These are phyloP conservation scores for Aristolochia contorta DNA, from an alignment of 164 flowering plant species.

Conservation along the genomic window DNA sequence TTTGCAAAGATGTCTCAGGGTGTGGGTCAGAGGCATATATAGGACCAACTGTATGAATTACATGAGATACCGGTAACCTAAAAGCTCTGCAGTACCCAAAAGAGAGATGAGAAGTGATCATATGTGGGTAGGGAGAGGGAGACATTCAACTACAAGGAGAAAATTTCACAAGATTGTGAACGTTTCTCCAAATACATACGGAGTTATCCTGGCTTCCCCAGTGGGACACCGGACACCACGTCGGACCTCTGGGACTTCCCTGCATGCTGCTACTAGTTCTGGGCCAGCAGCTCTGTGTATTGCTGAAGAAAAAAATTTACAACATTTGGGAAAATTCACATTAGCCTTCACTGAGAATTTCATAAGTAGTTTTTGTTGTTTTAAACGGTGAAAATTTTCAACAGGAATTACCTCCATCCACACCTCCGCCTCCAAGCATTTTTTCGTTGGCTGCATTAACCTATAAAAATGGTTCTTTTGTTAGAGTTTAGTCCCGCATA, in stretches of 20 bases:
- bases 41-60: slow-evolving; percentile 95
- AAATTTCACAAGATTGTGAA: not conserved
- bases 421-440: slow-evolving; percentile 99
- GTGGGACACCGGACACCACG: slow-evolving; percentile 88
- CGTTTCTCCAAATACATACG: slow-evolving; percentile 28
- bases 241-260: slow-evolving; percentile 64
- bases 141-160: not conserved
- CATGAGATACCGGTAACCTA: slow-evolving; percentile 69
- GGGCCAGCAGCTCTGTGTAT: slow-evolving; percentile 97
- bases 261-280: slow-evolving; percentile 65
- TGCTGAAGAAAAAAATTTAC: slow-evolving; percentile 30
- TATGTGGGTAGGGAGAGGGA: not conserved
- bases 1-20: slow-evolving; percentile 52
- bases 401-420: slow-evolving; percentile 80
- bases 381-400: slow-evolving; percentile 2
- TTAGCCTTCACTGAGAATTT: no score
- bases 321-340: no score
- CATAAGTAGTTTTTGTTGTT: slow-evolving; percentile 5
- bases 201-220: slow-evolving; percentile 94
- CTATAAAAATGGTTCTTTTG: no score
- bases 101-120: not conserved
- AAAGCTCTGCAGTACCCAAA: slow-evolving; percentile 57
- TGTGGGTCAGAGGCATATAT: slow-evolving; percentile 50
- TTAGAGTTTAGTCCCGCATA: no score
- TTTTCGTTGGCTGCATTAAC: slow-evolving; percentile 91